Percentiles rank a stretch among this genome's conserved stretches.
These are phyloP conservation scores for Schoenoplectus triqueter DNA, from an alignment of 202 grass and related monocot species.

Conservation along the genomic window DNA sequence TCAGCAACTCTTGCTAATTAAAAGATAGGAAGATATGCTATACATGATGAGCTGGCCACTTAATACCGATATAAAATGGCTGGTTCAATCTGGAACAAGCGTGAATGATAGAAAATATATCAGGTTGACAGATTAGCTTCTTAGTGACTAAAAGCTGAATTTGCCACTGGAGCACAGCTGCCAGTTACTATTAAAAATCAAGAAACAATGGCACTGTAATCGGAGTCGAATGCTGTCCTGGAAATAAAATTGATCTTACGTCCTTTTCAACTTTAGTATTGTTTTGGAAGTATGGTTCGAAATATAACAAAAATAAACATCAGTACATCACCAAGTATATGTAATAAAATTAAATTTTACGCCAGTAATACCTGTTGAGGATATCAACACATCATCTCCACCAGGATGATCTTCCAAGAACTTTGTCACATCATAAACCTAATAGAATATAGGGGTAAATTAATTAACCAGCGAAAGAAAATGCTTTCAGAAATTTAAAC, in stretches of 20 bases:
- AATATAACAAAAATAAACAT: background rate
- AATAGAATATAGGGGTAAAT: slow-evolving; percentile 7
- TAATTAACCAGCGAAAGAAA: slow-evolving; percentile 1
- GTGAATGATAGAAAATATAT: background rate
- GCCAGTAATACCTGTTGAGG: slow-evolving; percentile 40
- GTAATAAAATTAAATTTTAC: background rate
- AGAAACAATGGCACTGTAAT: background rate
- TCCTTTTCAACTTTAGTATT: background rate
- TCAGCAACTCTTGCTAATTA: background rate
- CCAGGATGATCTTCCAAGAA: slow-evolving; percentile 92
- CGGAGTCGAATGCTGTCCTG: background rate
- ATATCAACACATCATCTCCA: slow-evolving; percentile 76
- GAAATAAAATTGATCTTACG: background rate
- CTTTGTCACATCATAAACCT: slow-evolving; percentile 79
- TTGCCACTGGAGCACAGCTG: background rate
- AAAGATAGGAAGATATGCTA: background rate
- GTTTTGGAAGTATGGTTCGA: background rate
- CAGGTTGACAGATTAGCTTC: background rate
- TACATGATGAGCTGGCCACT: background rate
- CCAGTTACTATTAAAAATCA: background rate
- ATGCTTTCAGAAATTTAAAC: background rate
- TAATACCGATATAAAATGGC: background rate
- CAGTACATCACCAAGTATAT: background rate
- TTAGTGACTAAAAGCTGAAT: background rate
- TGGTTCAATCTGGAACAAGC: background rate